Evolutionary conservation across 345 rosid species (phyloP), one percentile per base, ranked within the genome.

Genomic region (Gossypium arboreum): DNA sequence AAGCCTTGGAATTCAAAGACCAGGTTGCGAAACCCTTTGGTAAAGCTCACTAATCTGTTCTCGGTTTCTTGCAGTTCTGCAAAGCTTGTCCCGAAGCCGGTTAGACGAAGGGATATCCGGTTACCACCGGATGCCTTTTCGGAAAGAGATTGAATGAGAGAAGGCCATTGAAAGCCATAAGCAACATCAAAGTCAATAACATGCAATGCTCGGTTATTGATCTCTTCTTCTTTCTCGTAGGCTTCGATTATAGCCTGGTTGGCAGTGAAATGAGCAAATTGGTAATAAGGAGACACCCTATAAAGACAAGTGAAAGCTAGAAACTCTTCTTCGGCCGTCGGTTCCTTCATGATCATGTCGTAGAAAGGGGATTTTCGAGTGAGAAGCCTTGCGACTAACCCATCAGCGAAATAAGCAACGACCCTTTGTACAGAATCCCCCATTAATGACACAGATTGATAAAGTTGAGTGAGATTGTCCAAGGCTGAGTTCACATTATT

Each of bases 91-190:
- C 92, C 91, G 3, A 82, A 84, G 18, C 89, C 87, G 0, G 94
- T 88, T 15, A 90, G 74, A 6, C 85, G 79, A 3, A 90, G 77
- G 0, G 86, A 90, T 9, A 85, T 78, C 3, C 81, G 76, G 44
- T 83, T 83, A 10, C 72, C 63, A 1, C 2, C 9, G 1, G 83
- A 79, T 0, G 91, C 88, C 75, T 85, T 88, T 12, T 90, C 94
- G 1, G 92, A 90, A 0, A 88, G 67, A 4, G 94, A 88, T 52
- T 90, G 94, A 22, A 90, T 88, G 7, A 90, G 77, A 7, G 92
- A 90, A 15, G 94, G 94, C 94, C 94, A 90, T 3, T 90, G 94
- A 50, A 90, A 88, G 3, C 94, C 94, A 43, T 86, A 82, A 0
- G 84, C 85, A 60, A 85, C 86, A 22, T 88, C 92, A 25, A 90